Conservation (phyloP, 192 early-diverging fungal genomes). For the Radiomyces spectabilis region DNA sequence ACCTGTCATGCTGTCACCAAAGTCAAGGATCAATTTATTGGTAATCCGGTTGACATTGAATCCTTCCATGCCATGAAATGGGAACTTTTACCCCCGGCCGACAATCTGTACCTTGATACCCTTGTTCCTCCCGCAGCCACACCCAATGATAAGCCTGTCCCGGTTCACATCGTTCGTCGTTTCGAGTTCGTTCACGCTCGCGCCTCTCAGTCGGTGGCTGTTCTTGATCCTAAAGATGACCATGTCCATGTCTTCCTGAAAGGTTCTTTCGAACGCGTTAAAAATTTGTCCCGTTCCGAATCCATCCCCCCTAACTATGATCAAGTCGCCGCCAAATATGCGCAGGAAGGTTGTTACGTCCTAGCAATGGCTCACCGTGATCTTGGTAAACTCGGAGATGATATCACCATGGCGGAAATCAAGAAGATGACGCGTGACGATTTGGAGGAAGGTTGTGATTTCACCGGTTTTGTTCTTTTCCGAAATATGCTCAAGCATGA, state of each 20-base stretch:
- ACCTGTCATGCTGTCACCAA: constrained; percentile 62
- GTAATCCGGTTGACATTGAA: constrained; percentile 74
- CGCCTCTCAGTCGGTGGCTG: constrained; percentile 65
- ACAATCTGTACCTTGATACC: constrained; percentile 38
- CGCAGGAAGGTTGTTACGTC: constrained; percentile 75
- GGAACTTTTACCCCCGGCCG: constrained; percentile 23
- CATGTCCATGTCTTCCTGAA: constrained; percentile 63
- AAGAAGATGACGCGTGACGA: constrained; percentile 42
- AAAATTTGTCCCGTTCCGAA: constrained; percentile 32
- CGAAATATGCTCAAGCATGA: constrained; percentile 71
- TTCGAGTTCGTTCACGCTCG: constrained; percentile 75
- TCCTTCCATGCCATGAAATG: constrained; percentile 62
- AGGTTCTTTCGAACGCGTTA: constrained; percentile 73
- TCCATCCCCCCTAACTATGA: constrained; percentile 54
- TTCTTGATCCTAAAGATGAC: constrained; percentile 45
- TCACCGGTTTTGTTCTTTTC: constrained; percentile 64
- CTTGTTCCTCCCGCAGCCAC: constrained; percentile 29
- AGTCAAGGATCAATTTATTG: constrained; percentile 50
- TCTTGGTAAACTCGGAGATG: constrained; percentile 38
- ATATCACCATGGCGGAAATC: constrained; percentile 28
- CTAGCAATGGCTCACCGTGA: constrained; percentile 60
- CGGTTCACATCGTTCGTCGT: constrained; percentile 52
- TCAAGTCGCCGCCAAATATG: constrained; percentile 43
- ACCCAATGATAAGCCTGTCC: constrained; percentile 13
- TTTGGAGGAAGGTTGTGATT: constrained; percentile 47